A percentile compares a stretch with the other conserved stretches of the same genome.
Evolutionary conservation across 805 yeast genomes (phyloP).

Genomic region (Yamadazyma phyllophila): DNA sequence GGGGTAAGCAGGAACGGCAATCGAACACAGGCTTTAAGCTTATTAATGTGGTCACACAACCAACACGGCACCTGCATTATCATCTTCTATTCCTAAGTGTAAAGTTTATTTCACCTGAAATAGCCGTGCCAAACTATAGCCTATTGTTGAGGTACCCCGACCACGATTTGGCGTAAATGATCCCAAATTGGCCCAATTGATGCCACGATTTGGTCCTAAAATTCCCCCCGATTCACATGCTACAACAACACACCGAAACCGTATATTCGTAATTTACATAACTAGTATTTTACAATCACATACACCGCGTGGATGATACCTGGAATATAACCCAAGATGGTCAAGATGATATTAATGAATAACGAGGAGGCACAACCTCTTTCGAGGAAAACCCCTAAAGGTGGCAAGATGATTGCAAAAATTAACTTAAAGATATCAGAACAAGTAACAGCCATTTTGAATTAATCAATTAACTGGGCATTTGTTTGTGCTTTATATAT

Average conservation of each 20-base stretch:
- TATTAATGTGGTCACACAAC: no score
- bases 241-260: no score
- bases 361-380: constrained; percentile 49
- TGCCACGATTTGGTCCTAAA: no score
- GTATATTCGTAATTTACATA: background rate
- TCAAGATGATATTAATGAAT: constrained; percentile 59
- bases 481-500: constrained; percentile 3
- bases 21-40: no score
- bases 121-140: no score
- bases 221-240: no score
- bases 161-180: no score
- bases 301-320: constrained; percentile 68
- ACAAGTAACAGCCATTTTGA: constrained; percentile 49
- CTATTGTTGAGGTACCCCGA: no score
- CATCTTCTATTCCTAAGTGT: no score
- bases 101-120: no score
- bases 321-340: constrained; percentile 73
- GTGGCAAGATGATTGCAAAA: constrained; percentile 54
- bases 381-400: constrained; percentile 61
- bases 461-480: background rate
- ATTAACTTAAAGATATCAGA: constrained; percentile 53
- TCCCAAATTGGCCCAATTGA: no score
- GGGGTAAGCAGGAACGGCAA: background rate
- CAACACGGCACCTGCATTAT: no score
- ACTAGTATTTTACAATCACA: constrained; percentile 32